Evolutionary conservation across 1,284 basidiomycete species (phyloP).

Genomic region (Megacollybia platyphylla): DNA sequence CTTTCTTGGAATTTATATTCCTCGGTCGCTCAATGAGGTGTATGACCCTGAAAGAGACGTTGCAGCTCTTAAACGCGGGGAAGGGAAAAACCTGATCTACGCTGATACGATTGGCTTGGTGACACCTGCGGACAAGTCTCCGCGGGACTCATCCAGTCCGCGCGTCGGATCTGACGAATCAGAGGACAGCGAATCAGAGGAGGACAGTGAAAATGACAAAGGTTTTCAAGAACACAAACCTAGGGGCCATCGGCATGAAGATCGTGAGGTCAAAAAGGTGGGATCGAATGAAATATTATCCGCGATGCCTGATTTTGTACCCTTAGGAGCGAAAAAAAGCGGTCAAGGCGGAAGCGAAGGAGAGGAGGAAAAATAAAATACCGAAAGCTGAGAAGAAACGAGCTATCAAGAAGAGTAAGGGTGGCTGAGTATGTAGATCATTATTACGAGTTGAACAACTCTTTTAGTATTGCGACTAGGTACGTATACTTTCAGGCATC

Average conservation of each 20-base stretch:
- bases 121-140: conserved; percentile 12
- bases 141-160: conserved; percentile 8
- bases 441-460: background rate
- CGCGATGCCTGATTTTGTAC: conserved; percentile 3
- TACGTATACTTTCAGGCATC: conserved; percentile 39
- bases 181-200: conserved; percentile 17
- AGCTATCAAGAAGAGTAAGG: conserved; percentile 51
- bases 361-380: conserved; percentile 86
- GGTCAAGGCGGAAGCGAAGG: conserved; percentile 75
- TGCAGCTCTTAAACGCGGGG: conserved; percentile 57
- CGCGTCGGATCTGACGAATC: conserved; percentile 8
- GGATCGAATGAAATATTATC: conserved; percentile 8
- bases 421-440: conserved; percentile 8
- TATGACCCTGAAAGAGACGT: conserved; percentile 89
- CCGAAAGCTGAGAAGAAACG: conserved; percentile 89
- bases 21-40: conserved; percentile 84
- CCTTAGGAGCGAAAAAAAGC: conserved; percentile 79
- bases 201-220: conserved; percentile 17
- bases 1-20: conserved; percentile 84
- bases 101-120: conserved; percentile 74
- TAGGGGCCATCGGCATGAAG: conserved; percentile 83
- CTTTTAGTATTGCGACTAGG: background rate
- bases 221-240: conserved; percentile 41
- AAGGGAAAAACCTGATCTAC: conserved; percentile 71
- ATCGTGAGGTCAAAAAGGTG: conserved; percentile 86